Base-by-base conservation (phyloP, 306 rosid species). In the Prunus dulcis region DNA sequence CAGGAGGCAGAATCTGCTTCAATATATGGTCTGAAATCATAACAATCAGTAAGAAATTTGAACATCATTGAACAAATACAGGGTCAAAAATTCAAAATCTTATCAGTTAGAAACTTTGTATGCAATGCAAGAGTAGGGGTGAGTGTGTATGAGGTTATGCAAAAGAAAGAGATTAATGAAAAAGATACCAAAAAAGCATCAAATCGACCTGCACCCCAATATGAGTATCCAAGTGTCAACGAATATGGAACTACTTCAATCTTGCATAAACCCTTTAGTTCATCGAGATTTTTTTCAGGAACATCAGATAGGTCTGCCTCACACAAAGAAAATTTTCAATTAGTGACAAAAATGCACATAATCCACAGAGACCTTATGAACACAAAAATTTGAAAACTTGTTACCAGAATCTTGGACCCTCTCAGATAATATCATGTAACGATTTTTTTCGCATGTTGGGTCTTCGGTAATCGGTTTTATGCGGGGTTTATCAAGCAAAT, bases 151-250 rank as follows among this genome's bases (percentile, higher is more conserved):
- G 43, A 38, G 43, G 43, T 38, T 38, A 38, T 20, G 15, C 43
- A 22, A 45, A 17, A 5, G 17, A 32, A 51, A 50, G 14, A 32
- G 23, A 64, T 50, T 2, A 67, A 28, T 13, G 47, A 1, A 47
- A 73, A 27, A 43, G 22, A 71, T 72, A 71, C 27, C 11, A 58
- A 30, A 80, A 63, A 12, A 80, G 49, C 58, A 84, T 34, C 32
- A 47, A 32, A 87, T 88, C 66, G 47, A 95, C 99, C 97, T 82
- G 97, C 88, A 78, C 84, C 84, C 99, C 99, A 95, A 76, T 95
- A 86, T 12, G 99, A 88, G 85, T 95, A 95, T 61, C 97, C 97
- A 45, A 95, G 87, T 1, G 96, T 89, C 81, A 92, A 77, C 2
- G 88, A 81, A 87, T 90, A 89, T 12, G 97, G 93, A 73, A 95